phyloP scores from a whole-genome alignment of 345 rosid genomes.

The Arabis alpina region DNA sequence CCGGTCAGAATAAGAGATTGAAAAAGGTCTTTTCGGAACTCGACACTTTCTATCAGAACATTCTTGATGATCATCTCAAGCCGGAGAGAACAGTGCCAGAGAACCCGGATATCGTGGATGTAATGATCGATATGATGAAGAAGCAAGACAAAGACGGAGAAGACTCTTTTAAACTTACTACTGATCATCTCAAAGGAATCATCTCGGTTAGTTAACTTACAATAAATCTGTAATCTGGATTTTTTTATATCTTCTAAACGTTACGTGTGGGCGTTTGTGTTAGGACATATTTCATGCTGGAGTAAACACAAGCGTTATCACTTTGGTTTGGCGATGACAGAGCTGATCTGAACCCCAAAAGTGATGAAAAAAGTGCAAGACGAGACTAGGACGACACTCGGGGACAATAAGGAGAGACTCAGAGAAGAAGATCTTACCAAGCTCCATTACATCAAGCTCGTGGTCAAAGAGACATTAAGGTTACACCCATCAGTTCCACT shows the following conservation, averaged over 20 bases:
- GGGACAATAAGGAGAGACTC: slow-evolving; percentile 46
- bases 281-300: slow-evolving; percentile 70
- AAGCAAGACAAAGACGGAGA: slow-evolving; percentile 32
- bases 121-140: slow-evolving; percentile 33
- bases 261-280: neutral
- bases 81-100: slow-evolving; percentile 35
- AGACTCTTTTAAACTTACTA: slow-evolving; percentile 30
- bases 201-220: slow-evolving; percentile 29
- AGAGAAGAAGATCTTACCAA: slow-evolving; percentile 54
- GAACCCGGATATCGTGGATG: slow-evolving; percentile 43
- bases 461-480: slow-evolving; percentile 62
- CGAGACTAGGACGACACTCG: slow-evolving; percentile 58
- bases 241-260: neutral
- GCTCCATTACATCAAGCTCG: slow-evolving; percentile 66
- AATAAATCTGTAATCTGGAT: neutral
- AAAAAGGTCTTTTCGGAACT: slow-evolving; percentile 42
- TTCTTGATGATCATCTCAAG: slow-evolving; percentile 53
- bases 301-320: slow-evolving; percentile 60
- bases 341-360: slow-evolving; percentile 62
- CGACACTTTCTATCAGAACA: slow-evolving; percentile 48
- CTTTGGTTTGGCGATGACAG: slow-evolving; percentile 64
- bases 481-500: slow-evolving; percentile 73
- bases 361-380: slow-evolving; percentile 60
- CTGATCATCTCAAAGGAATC: slow-evolving; percentile 40
- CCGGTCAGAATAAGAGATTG: slow-evolving; percentile 36